These are phyloP conservation scores for Aschersonia sp. DNA, from an alignment of 2,329 filamentous ascomycete genomes.

Conservation along the genomic window DNA sequence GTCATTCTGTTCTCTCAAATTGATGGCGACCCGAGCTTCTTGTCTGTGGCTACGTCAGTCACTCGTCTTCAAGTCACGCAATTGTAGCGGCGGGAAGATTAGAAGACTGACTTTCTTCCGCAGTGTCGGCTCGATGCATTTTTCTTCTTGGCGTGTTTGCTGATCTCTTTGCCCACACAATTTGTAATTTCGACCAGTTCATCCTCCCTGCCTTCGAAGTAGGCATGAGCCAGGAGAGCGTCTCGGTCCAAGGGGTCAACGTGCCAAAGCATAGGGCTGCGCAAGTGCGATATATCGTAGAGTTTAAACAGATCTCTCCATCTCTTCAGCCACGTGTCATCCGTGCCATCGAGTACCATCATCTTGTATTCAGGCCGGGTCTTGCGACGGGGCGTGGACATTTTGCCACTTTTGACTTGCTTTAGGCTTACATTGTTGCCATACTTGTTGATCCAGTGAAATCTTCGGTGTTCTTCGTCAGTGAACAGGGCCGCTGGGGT, in stretches of 20 bases:
- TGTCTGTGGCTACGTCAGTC: conserved; percentile 15
- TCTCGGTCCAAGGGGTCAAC: conserved; percentile 64
- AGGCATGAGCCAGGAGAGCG: conserved; percentile 54
- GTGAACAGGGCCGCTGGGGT: conserved; percentile 71
- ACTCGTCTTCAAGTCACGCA: background rate
- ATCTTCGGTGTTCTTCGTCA: conserved; percentile 70
- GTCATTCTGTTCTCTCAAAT: conserved; percentile 53
- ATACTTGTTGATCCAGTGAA: conserved; percentile 61
- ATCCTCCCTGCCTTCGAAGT: conserved; percentile 40
- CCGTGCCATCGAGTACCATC: conserved; percentile 53
- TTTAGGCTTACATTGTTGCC: conserved; percentile 44
- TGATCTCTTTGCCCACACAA: conserved; percentile 66
- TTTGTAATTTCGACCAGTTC: conserved; percentile 58
- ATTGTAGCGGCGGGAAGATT: background rate
- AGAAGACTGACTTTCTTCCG: conserved; percentile 26
- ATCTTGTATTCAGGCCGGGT: conserved; percentile 23
- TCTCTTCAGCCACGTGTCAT: conserved; percentile 49
- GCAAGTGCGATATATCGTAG: conserved; percentile 55
- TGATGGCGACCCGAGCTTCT: conserved; percentile 36
- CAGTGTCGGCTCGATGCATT: conserved; percentile 16
- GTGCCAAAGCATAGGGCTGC: conserved; percentile 76
- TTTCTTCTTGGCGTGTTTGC: conserved; percentile 66
- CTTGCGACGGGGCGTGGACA: conserved; percentile 4
- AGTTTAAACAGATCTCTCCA: conserved; percentile 58
- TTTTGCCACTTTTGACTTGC: conserved; percentile 19